Conservation (phyloP, 371 early-diverging fungal species). For the Mortierella sp. region DNA sequence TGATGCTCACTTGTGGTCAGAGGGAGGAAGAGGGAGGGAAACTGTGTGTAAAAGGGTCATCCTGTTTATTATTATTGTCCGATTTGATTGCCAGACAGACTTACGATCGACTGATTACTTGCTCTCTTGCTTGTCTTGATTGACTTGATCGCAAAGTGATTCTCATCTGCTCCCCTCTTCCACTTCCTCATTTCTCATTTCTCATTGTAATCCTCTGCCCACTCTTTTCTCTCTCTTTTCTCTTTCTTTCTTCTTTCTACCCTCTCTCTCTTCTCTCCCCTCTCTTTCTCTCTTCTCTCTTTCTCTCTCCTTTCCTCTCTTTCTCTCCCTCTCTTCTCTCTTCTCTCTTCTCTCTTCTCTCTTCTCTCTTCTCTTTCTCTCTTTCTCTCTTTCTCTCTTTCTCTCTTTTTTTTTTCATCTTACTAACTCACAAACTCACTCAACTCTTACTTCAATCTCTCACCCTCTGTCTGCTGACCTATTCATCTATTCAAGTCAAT, state of each 20-base stretch:
- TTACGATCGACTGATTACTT: not conserved
- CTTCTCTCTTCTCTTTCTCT: not conserved
- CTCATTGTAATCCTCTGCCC: not conserved
- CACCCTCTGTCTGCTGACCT: constrained; percentile 10
- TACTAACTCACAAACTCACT: too few species aligned
- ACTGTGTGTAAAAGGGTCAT: too few species aligned
- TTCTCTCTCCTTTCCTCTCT: not conserved
- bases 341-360: not conserved
- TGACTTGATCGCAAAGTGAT: not conserved
- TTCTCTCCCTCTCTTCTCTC: not conserved
- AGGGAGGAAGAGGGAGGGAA: not conserved
- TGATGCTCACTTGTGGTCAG: not conserved
- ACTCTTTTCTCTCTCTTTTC: not conserved
- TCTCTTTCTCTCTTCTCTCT: not conserved
- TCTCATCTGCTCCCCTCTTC: constrained; percentile 15
- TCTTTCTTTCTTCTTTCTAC: not conserved
- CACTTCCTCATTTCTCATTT: not conserved
- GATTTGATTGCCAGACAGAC: too few species aligned
- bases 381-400: too few species aligned
- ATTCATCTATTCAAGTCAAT: not conserved
- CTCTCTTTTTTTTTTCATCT: too few species aligned
- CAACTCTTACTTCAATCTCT: too few species aligned
- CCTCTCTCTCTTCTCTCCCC: not conserved
- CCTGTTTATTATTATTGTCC: too few species aligned
- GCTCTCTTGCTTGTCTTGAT: not conserved